These are phyloP conservation scores for Omphalea diandra DNA, from an alignment of 441 rosid species.

Conservation along the genomic window DNA sequence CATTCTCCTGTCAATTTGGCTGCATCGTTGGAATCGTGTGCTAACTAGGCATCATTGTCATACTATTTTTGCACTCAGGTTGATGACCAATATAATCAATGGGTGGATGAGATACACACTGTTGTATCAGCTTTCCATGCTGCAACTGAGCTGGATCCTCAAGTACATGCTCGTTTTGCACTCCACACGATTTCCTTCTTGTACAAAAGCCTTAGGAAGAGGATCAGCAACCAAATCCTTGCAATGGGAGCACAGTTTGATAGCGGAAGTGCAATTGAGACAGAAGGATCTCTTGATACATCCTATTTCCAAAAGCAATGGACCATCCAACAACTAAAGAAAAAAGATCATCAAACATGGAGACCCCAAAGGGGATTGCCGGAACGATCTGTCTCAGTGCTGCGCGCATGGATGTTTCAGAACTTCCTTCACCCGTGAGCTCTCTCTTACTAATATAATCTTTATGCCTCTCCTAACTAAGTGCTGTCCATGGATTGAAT, in stretches of 20 bases:
- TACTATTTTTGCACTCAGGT: conserved; percentile 46
- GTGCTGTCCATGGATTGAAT: not conserved
- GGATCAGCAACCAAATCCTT: conserved; percentile 80
- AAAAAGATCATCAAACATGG: conserved; percentile 75
- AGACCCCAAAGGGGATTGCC: conserved; percentile 92
- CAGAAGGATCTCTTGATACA: conserved; percentile 46
- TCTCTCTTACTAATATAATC: not conserved
- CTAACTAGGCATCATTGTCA: not conserved
- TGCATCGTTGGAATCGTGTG: not conserved
- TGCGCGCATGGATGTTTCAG: conserved; percentile 96
- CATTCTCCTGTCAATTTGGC: not conserved
- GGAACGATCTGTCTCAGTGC: conserved; percentile 74
- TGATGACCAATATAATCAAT: conserved; percentile 75
- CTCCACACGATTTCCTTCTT: conserved; percentile 63
- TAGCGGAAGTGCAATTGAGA: conserved; percentile 26
- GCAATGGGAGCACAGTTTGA: conserved; percentile 51
- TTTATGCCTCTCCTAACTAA: not conserved
- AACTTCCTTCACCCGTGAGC: conserved; percentile 96
- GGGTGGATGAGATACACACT: conserved; percentile 84
- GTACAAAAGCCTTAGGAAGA: conserved; percentile 74
- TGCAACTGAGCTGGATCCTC: conserved; percentile 83
- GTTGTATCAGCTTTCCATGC: conserved; percentile 92
- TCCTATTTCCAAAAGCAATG: conserved; percentile 66
- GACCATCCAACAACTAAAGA: conserved; percentile 73
- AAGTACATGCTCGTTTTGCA: conserved; percentile 69